Conservation (phyloP, 352 stramenopile genomes). For the Pythium rhizo-oryzae region DNA sequence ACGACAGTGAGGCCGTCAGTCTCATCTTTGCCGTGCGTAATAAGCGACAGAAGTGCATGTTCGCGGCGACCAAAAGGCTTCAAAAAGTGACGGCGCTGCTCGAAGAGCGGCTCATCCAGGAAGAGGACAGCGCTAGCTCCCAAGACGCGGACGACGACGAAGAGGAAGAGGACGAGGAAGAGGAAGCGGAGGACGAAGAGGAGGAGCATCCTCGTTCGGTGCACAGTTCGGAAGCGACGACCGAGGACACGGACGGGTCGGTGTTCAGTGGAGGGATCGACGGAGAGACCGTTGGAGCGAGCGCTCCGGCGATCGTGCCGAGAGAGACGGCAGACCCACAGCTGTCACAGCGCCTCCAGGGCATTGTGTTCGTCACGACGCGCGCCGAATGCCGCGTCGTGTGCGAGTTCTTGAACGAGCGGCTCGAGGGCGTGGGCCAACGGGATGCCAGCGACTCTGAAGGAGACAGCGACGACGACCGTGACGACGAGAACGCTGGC, state of each 20-base stretch:
- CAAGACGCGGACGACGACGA: constrained; percentile 3
- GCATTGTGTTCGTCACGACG: constrained; percentile 86
- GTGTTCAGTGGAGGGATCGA: not conserved
- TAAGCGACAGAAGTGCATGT: constrained; percentile 38
- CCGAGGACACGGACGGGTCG: not conserved
- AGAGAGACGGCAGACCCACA: constrained; percentile 20
- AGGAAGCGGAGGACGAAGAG: not conserved
- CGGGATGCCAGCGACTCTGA: constrained; percentile 22
- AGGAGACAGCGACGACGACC: not conserved
- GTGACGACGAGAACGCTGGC: not conserved
- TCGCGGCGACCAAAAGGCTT: constrained; percentile 58
- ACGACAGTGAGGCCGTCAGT: constrained; percentile 55
- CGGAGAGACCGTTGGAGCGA: not conserved
- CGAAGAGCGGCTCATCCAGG: constrained; percentile 26
- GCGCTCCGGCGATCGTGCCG: too few species aligned
- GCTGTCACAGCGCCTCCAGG: constrained; percentile 8
- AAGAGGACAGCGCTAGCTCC: not conserved
- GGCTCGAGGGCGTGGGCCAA: constrained; percentile 32
- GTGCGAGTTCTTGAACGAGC: constrained; percentile 78
- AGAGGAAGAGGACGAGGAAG: not conserved
- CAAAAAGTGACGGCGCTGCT: constrained; percentile 64
- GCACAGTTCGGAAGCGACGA: not conserved
- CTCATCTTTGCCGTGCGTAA: constrained; percentile 44
- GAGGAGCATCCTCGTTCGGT: too few species aligned
- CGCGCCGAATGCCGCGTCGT: constrained; percentile 81